Evolutionary conservation across 1,284 basidiomycete genomes (phyloP).

Genomic region (Golubevia pallescens): DNA sequence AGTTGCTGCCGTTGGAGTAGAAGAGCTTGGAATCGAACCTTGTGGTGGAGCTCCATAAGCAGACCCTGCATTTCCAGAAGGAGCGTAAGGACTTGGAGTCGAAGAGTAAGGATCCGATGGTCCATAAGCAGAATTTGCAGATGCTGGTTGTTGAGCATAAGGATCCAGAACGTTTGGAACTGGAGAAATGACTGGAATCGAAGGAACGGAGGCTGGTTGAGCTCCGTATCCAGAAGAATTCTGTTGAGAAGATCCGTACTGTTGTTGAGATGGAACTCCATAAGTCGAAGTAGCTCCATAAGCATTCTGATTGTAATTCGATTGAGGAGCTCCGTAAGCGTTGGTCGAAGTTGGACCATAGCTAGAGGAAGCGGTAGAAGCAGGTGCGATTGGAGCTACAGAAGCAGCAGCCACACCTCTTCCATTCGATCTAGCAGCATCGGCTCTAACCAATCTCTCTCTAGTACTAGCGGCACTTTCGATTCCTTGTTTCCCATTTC

Average conservation of each 20-base stretch:
- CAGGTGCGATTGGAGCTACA: conserved; percentile 16
- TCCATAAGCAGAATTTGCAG: too few relatives aligned
- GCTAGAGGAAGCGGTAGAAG: conserved; percentile 16
- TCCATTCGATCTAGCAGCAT: conserved; percentile 21
- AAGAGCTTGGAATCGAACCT: too few relatives aligned
- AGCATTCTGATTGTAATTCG: conserved; percentile 3
- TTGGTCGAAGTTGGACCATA: conserved; percentile 7
- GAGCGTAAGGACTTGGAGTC: too few relatives aligned
- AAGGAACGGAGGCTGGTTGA: conserved; percentile 1
- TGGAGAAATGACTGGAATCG: conserved; percentile 13
- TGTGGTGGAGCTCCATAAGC: too few relatives aligned
- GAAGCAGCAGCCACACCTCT: conserved; percentile 18
- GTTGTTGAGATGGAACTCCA: too few relatives aligned
- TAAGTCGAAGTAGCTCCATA: conserved; percentile 4
- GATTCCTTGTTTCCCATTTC: too few relatives aligned
- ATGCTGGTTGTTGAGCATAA: too few relatives aligned
- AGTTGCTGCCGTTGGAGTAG: conserved; percentile 2
- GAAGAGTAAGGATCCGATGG: too few relatives aligned
- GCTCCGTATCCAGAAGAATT: conserved; percentile 16
- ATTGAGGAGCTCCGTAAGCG: conserved; percentile 2
- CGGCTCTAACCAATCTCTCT: conserved; percentile 33
- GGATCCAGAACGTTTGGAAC: background rate
- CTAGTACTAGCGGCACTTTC: too few relatives aligned
- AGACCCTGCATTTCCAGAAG: too few relatives aligned
- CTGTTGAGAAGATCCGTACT: conserved; percentile 10